Evolutionary conservation across 768 basidiomycete genomes (phyloP).

Genomic region (Exidia glandulosa): DNA sequence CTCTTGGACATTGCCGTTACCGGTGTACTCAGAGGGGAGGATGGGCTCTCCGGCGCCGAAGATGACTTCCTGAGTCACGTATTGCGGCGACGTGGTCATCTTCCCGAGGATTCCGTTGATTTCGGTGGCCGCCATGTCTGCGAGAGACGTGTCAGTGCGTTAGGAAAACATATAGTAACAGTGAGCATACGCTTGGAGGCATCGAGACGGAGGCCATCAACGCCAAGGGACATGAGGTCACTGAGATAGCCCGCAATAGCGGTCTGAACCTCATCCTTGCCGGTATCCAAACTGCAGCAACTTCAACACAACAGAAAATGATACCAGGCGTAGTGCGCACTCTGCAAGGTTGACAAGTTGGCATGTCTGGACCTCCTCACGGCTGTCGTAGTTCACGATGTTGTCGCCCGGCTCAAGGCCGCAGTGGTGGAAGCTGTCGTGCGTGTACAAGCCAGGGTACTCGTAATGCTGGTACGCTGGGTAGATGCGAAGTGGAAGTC

Average conservation of each 20-base stretch:
- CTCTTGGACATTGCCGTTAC: conserved; percentile 59
- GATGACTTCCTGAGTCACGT: conserved; percentile 51
- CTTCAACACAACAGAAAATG: too few relatives aligned
- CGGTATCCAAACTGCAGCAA: conserved; percentile 42
- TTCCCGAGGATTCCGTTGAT: conserved; percentile 41
- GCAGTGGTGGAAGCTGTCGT: conserved; percentile 52
- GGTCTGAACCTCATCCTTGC: conserved; percentile 46
- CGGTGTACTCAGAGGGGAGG: conserved; percentile 44
- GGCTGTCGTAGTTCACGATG: conserved; percentile 44
- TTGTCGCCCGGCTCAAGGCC: conserved; percentile 40
- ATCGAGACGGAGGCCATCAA: conserved; percentile 45
- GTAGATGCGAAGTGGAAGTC: neutral
- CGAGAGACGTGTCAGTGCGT: neutral
- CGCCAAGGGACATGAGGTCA: conserved; percentile 49
- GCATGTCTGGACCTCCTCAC: conserved; percentile 43
- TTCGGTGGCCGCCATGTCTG: conserved; percentile 47
- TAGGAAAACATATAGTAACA: neutral
- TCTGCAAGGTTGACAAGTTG: conserved; percentile 41
- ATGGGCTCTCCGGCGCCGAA: conserved; percentile 39
- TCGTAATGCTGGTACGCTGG: conserved; percentile 12
- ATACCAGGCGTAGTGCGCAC: conserved; percentile 20
- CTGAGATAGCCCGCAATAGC: conserved; percentile 46
- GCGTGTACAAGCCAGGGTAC: conserved; percentile 13
- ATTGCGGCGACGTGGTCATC: conserved; percentile 28
- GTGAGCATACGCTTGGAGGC: conserved; percentile 49